A percentile compares a stretch with the other conserved stretches of the same genome.
Evolutionary conservation across 345 rosid genomes (phyloP).

Genomic region (Citrus mangshanensis): DNA sequence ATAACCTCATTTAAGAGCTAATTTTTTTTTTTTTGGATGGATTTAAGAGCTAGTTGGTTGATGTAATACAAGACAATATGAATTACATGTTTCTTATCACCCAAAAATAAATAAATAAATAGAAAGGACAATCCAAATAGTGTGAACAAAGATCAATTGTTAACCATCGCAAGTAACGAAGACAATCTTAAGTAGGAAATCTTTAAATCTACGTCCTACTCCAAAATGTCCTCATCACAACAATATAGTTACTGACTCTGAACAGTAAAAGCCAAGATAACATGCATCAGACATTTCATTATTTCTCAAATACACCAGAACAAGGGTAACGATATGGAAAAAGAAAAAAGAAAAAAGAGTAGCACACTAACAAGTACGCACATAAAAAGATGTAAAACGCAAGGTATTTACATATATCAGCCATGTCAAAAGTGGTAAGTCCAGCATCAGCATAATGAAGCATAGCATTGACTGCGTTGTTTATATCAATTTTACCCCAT

Average conservation of each 20-base stretch:
- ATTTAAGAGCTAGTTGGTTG: background rate
- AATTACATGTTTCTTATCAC: background rate
- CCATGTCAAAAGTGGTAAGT: slow-evolving; percentile 55
- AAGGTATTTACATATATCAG: slow-evolving; percentile 49
- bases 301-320: background rate
- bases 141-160: background rate
- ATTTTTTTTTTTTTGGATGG: too few species aligned
- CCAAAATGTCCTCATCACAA: background rate
- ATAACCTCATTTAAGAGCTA: background rate
- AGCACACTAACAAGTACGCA: background rate
- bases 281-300: background rate
- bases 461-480: slow-evolving; percentile 51
- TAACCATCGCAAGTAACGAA: background rate
- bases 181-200: background rate
- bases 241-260: background rate
- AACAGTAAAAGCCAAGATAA: background rate
- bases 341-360: too few species aligned
- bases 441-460: slow-evolving; percentile 55
- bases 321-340: background rate
- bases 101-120: background rate
- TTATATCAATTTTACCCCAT: slow-evolving; percentile 49
- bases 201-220: background rate
- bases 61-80: background rate
- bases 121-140: background rate
- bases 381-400: background rate